These are phyloP conservation scores for Hydnomerulius pinastri DNA, from an alignment of 768 basidiomycete species.

Conservation along the genomic window DNA sequence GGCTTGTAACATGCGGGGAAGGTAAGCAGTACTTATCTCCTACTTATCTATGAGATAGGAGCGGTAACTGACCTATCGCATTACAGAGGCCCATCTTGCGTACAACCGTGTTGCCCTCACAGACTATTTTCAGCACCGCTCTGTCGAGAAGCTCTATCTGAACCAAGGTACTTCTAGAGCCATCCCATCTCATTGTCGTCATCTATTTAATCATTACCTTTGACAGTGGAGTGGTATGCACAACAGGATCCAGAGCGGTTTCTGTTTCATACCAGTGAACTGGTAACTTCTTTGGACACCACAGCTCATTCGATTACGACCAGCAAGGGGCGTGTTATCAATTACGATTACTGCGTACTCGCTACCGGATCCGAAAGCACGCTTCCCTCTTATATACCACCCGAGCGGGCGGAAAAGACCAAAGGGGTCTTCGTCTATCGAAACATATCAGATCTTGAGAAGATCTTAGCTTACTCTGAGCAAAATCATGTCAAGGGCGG, in stretches of 20 bases:
- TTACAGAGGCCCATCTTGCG: conserved; percentile 44
- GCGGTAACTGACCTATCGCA: conserved; percentile 3
- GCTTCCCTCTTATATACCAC: conserved; percentile 58
- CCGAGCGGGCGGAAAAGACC: conserved; percentile 38
- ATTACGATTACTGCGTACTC: conserved; percentile 65
- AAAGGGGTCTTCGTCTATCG: conserved; percentile 73
- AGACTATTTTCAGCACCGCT: conserved; percentile 62
- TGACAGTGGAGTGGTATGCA: conserved; percentile 56
- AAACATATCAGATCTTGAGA: conserved; percentile 67
- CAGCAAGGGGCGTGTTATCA: conserved; percentile 42
- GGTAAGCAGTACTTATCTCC: conserved; percentile 35
- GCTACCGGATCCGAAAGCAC: conserved; percentile 70
- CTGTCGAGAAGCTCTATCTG: conserved; percentile 59
- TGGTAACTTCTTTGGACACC: conserved; percentile 41
- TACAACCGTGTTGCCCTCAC: conserved; percentile 56
- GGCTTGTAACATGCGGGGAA: conserved; percentile 63
- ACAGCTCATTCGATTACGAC: conserved; percentile 47
- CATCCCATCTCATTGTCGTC: not conserved
- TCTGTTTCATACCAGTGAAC: conserved; percentile 50
- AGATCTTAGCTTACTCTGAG: conserved; percentile 60
- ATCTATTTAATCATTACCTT: conserved; percentile 11
- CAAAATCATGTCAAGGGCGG: conserved; percentile 40
- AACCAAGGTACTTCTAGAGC: conserved; percentile 39
- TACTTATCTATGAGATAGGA: conserved; percentile 29
- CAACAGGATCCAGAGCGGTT: conserved; percentile 59